Evolutionary conservation across 2,329 filamentous ascomycete genomes (phyloP), one percentile per base, ranked within the genome.

Genomic region (Cordyceps fumosorosea): DNA sequence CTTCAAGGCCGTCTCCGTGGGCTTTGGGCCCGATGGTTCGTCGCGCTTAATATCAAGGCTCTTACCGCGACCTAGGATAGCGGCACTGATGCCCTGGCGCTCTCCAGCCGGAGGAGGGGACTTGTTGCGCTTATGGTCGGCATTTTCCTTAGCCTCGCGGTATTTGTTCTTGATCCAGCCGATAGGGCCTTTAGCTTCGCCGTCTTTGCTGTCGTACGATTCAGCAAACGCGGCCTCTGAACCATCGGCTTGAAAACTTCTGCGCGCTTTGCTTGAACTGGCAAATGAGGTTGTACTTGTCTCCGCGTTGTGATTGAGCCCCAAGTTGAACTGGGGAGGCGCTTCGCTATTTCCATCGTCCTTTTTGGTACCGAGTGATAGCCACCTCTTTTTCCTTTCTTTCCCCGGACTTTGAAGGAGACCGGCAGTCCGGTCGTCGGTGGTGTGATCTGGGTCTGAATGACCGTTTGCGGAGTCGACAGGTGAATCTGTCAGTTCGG

Each of bases 401-500:
- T 83, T 87, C 59, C 89, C 86, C 16, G 84, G 78, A 50, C 74
- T 72, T 4, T 81, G 80, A 42, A 72, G 58, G n/a, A 42, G 16
- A 2, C 67, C 67, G 29, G 67, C 62, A 6, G 74, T 68, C 0
- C 74, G 67, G 37, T 91, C 89, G 32, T 92, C 90, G 8, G 68
- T 53, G 11, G 81, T 74, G 64, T 89, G 86, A 65, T 96, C 92
- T 34, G 87, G 72, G 70, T 96, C 92, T 0, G 91, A 96, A 24
- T 88, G 85, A 66, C 96, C 92, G 26, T 93, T 95, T 66, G 86
- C 85, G 0, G 83, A 86, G 32, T 91, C 93, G 67, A 90, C 96
- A 3, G 87, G 85, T 0, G 89, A 85, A 0, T 90, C 90, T 0
- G 91, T 96, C 64, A 83, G 82, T 65, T 86, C 85, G 66, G 84